These are phyloP conservation scores for Podaxis sp. DNA, from an alignment of 768 basidiomycete species.

Conservation along the genomic window DNA sequence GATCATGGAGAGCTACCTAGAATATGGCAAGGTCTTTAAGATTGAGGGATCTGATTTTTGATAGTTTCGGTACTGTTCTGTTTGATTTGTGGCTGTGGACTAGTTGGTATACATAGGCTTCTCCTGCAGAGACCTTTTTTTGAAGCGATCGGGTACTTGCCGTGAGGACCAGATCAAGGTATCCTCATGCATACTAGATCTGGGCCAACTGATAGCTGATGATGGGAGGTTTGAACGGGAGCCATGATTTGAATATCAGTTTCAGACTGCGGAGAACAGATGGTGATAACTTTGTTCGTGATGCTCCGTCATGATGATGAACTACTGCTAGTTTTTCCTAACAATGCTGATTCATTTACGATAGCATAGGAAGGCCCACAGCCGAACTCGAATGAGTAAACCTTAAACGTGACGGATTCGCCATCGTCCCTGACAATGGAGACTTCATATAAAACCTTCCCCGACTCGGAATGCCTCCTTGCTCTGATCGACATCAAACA, in stretches of 20 bases:
- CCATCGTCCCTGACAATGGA: no score
- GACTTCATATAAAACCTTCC: background rate
- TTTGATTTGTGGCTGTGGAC: background rate
- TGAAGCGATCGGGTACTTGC: background rate
- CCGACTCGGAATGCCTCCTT: background rate
- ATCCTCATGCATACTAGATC: background rate
- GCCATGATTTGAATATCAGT: no score
- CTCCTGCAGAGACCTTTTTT: background rate
- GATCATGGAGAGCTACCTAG: conserved; percentile 89
- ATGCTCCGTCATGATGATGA: background rate
- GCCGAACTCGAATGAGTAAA: no score
- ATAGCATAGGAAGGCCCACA: background rate
- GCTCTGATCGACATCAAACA: background rate
- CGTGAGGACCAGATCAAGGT: background rate
- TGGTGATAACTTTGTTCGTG: background rate
- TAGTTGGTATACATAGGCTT: background rate
- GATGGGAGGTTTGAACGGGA: no score
- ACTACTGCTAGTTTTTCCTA: background rate
- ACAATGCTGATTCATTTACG: background rate
- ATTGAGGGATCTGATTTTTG: conserved; percentile 84
- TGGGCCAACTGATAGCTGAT: background rate
- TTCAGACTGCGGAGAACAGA: background rate
- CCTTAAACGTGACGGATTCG: no score
- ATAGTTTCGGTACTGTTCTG: conserved; percentile 5
- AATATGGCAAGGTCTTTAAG: conserved; percentile 84